These are phyloP conservation scores for Knoxia roxburghii DNA, from an alignment of 257 asterid genomes.

Conservation along the genomic window DNA sequence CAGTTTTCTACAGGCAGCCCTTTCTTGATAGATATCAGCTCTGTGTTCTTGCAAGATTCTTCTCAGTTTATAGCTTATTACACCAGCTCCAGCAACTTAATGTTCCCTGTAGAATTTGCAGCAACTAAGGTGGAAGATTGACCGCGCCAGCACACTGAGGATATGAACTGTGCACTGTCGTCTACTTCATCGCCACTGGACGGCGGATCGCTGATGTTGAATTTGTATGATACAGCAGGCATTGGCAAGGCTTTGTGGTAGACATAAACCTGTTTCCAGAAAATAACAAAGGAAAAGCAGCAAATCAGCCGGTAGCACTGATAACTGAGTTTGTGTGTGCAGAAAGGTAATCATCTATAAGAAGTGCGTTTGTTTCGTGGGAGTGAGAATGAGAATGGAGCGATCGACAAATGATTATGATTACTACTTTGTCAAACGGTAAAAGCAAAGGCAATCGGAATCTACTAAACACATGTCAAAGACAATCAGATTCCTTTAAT, in stretches of 20 bases:
- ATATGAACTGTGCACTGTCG: constrained; percentile 74
- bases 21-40: background rate
- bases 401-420: no score
- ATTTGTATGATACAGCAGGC: constrained; percentile 77
- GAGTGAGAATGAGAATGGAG: no score
- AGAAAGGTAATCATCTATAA: no score
- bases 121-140: constrained; percentile 86
- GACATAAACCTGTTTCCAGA: constrained; percentile 54
- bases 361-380: no score
- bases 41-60: no score
- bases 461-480: no score
- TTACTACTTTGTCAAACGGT: no score
- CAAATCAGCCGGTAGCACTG: background rate
- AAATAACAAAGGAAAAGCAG: background rate
- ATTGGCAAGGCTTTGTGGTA: constrained; percentile 88
- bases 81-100: constrained; percentile 91
- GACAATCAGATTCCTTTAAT: no score
- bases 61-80: constrained; percentile 14
- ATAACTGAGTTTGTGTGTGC: no score
- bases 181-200: constrained; percentile 74
- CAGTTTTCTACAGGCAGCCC: background rate
- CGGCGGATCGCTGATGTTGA: constrained; percentile 54
- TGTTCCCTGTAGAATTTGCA: constrained; percentile 89
- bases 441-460: no score
- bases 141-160: constrained; percentile 94